Evolutionary conservation across 2,329 filamentous ascomycete genomes (phyloP).

Genomic region (Myriangium duriaei): DNA sequence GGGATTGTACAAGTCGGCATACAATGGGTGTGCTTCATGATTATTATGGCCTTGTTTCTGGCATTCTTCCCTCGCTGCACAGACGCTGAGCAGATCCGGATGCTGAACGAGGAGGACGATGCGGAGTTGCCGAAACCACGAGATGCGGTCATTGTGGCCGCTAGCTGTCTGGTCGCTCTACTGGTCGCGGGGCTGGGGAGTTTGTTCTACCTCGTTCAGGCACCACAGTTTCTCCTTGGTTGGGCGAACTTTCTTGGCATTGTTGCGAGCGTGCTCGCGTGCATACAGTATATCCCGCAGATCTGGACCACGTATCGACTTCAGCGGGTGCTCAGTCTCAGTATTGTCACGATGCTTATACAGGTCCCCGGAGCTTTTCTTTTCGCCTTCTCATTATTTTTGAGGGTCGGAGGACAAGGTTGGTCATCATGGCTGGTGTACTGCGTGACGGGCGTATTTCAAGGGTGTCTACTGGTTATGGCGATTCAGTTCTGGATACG

Average conservation of each 20-base stretch:
- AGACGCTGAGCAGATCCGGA: constrained; percentile 11
- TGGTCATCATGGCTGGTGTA: constrained; percentile 97
- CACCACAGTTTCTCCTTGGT: constrained; percentile 50
- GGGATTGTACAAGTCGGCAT: constrained; percentile 84
- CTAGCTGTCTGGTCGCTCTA: constrained; percentile 61
- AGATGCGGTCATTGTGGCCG: constrained; percentile 64
- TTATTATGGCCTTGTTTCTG: constrained; percentile 86
- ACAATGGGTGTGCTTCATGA: constrained; percentile 83
- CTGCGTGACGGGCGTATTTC: constrained; percentile 71
- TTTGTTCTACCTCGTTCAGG: constrained; percentile 53
- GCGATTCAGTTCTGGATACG: constrained; percentile 57
- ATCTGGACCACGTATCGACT: constrained; percentile 82
- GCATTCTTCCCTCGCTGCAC: constrained; percentile 71
- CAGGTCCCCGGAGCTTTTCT: constrained; percentile 88
- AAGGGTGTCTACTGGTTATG: constrained; percentile 70
- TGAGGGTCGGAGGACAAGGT: constrained; percentile 63
- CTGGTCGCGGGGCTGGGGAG: constrained; percentile 53
- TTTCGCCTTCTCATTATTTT: constrained; percentile 65
- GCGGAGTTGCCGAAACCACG: constrained; percentile 48
- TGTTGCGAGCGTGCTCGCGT: constrained; percentile 63
- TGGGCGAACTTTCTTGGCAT: constrained; percentile 85
- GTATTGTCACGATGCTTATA: constrained; percentile 96
- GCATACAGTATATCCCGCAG: constrained; percentile 87
- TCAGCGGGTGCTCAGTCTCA: constrained; percentile 78
- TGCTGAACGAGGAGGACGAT: constrained; percentile 19